A percentile compares a stretch with the other conserved stretches of the same genome.
Conservation (phyloP, 2,329 filamentous ascomycete genomes). For the Lasiodiplodia citricola region DNA sequence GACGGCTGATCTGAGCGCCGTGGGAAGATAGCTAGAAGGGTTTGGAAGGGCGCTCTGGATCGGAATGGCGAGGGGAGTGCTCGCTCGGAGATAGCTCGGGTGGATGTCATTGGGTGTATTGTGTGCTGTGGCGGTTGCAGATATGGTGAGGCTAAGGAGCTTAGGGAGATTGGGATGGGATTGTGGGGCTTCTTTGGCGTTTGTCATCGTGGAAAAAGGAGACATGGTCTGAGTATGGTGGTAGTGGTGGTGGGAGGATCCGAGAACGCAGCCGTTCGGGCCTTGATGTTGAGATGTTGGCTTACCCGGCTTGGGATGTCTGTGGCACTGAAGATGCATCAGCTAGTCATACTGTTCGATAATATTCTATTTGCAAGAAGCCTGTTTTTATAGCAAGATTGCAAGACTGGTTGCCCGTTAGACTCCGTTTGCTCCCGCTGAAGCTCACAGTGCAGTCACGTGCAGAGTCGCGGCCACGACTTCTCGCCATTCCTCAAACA, state of each 20-base stretch:
- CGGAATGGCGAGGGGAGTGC: not conserved
- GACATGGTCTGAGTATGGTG: not conserved
- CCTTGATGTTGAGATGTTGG: not conserved
- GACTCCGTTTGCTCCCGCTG: not conserved
- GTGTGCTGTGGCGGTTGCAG: not conserved
- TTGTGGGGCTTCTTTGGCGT: not conserved
- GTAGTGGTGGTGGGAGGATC: not conserved
- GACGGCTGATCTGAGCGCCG: not conserved
- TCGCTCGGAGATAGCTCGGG: conserved; percentile 19
- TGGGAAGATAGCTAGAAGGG: not conserved
- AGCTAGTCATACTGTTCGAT: not conserved
- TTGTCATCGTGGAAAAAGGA: not conserved
- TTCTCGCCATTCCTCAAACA: not conserved
- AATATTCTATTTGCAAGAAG: not conserved
- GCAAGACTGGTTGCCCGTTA: not conserved
- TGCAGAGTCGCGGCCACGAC: not conserved
- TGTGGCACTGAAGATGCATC: not conserved
- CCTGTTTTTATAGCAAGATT: not conserved
- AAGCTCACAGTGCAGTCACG: not conserved
- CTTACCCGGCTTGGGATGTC: not conserved
- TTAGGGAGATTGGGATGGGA: not conserved
- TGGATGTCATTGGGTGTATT: not conserved
- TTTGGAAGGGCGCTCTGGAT: conserved; percentile 4
- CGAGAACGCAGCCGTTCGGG: not conserved
- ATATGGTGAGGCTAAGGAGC: not conserved